These are phyloP conservation scores for Hypoxylon sp. DNA, from an alignment of 2,329 filamentous ascomycete species.

Conservation along the genomic window DNA sequence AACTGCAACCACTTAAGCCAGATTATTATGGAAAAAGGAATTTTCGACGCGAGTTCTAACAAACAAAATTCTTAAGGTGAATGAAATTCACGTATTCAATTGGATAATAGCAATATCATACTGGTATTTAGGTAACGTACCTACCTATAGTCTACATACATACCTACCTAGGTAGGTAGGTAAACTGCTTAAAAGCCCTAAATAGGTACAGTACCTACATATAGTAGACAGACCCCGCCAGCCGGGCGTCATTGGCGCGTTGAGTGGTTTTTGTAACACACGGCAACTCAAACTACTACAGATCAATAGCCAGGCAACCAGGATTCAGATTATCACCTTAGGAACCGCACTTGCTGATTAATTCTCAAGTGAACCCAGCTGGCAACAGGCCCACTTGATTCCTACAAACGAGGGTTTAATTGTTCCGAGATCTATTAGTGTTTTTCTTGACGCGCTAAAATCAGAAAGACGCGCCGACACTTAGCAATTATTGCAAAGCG, in stretches of 20 bases:
- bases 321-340: conserved; percentile 1
- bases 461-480: conserved; percentile 33
- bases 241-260: conserved; percentile 37
- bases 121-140: too few relatives aligned
- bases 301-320: neutral
- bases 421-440: conserved; percentile 35
- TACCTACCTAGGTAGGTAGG: too few relatives aligned
- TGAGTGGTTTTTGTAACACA: conserved; percentile 45
- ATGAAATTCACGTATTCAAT: neutral
- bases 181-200: neutral
- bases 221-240: conserved; percentile 4
- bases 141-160: too few relatives aligned
- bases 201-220: too few relatives aligned
- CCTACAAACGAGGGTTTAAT: conserved; percentile 32
- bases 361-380: conserved; percentile 37
- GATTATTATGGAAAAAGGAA: neutral
- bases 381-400: conserved; percentile 21
- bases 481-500: conserved; percentile 19
- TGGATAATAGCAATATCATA: neutral
- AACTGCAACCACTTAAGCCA: conserved; percentile 35
- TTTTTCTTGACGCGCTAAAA: conserved; percentile 43
- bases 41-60: neutral
- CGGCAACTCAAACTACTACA: conserved; percentile 5
- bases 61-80: neutral
- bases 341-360: conserved; percentile 37